Conservation (phyloP, 257 asterid genomes). For the Solanum acaule region DNA sequence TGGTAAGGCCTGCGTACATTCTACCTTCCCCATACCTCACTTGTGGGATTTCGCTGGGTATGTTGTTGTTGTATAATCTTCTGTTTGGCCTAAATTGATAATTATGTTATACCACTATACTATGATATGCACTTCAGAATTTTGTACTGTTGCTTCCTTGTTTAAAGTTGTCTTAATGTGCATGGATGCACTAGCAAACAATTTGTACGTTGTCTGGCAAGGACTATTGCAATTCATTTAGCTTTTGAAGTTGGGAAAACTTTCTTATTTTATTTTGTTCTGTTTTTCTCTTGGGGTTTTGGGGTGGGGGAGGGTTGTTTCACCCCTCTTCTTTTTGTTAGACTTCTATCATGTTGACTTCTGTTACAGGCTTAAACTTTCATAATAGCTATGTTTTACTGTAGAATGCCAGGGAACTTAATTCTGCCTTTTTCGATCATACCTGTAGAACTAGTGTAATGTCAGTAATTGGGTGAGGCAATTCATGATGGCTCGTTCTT, state of each 20-base stretch:
- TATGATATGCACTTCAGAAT: not conserved
- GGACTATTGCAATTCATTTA: not conserved
- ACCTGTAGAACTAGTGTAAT: not conserved
- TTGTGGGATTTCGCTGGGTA: not conserved
- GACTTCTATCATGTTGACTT: not conserved
- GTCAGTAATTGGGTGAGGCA: not conserved
- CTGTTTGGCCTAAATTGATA: not conserved
- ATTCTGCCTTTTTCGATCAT: not conserved
- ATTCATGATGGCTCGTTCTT: not conserved
- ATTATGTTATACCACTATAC: not conserved
- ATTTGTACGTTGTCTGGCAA: not conserved
- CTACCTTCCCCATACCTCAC: not conserved
- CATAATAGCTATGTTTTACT: not conserved
- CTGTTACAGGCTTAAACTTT: not conserved
- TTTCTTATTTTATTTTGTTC: not conserved
- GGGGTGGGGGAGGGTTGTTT: not conserved
- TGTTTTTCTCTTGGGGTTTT: not conserved
- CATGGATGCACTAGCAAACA: not conserved
- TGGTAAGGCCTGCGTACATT: not conserved
- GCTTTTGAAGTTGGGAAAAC: not conserved
- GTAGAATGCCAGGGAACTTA: not conserved
- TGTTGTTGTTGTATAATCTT: not conserved
- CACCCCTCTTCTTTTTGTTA: not conserved
- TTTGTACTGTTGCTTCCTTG: not conserved
- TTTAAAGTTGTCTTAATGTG: not conserved